phyloP scores from a whole-genome alignment of 2,329 filamentous ascomycete genomes.

The Neocucurbitaria cava region DNA sequence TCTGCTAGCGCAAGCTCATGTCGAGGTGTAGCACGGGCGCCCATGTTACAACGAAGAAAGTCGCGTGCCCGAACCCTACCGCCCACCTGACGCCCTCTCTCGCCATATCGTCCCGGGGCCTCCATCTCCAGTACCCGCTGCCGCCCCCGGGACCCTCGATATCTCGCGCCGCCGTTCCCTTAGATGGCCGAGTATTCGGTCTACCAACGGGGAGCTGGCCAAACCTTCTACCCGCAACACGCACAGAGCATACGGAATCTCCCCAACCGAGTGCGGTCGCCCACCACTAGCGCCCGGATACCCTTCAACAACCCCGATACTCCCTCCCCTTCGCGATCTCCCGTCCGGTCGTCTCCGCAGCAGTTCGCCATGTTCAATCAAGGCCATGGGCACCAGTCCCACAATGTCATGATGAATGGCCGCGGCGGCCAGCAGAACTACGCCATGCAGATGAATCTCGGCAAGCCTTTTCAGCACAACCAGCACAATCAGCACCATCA shows the following conservation, averaged over 20 bases:
- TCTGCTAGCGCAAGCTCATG: conserved; percentile 43
- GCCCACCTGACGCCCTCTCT: conserved; percentile 48
- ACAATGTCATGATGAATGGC: conserved; percentile 79
- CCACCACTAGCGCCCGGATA: conserved; percentile 52
- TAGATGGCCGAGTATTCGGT: conserved; percentile 73
- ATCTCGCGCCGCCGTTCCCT: conserved; percentile 43
- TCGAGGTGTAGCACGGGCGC: conserved; percentile 43
- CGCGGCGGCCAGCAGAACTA: conserved; percentile 66
- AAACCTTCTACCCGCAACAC: conserved; percentile 65
- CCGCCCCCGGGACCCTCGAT: conserved; percentile 37
- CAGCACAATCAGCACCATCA: conserved; percentile 59
- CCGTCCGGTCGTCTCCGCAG: conserved; percentile 57
- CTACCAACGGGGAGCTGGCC: conserved; percentile 68
- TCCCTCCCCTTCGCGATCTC: conserved; percentile 65
- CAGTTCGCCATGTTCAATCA: conserved; percentile 75
- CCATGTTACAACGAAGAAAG: conserved; percentile 60
- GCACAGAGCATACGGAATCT: conserved; percentile 56
- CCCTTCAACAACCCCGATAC: conserved; percentile 57
- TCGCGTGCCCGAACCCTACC: conserved; percentile 53
- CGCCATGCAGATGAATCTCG: conserved; percentile 64
- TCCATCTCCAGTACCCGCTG: conserved; percentile 33
- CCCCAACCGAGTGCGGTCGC: conserved; percentile 57
- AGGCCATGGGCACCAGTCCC: conserved; percentile 67
- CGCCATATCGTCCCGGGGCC: conserved; percentile 30
- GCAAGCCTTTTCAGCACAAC: conserved; percentile 71